Evolutionary conservation across 768 basidiomycete genomes (phyloP).

Genomic region (Leccinum olivaceopallidum): DNA sequence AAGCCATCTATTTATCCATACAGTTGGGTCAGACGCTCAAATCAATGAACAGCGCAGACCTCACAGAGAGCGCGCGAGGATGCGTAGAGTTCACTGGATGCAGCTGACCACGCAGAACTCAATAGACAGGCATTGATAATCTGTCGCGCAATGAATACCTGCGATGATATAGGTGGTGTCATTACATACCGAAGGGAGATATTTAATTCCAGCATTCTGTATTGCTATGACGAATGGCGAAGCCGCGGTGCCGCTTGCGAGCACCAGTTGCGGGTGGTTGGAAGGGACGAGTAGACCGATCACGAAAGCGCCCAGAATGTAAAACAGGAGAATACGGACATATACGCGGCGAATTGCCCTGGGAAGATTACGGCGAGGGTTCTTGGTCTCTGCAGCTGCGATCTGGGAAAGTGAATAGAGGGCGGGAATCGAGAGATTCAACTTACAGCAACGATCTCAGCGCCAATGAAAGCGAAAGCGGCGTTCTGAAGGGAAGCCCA

Average conservation of each 20-base stretch:
- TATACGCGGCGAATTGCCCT: not conserved
- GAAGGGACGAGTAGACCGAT: not conserved
- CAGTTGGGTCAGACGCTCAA: constrained; percentile 1
- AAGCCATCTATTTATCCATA: constrained; percentile 63
- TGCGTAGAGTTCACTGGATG: constrained; percentile 26
- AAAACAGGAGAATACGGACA: not conserved
- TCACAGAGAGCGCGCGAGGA: constrained; percentile 82
- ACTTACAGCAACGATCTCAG: not conserved
- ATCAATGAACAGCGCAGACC: constrained; percentile 26
- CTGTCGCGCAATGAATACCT: not conserved
- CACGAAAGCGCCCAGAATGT: not conserved
- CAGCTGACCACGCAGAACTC: not conserved
- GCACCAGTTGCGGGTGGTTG: not conserved
- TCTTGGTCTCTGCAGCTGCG: not conserved
- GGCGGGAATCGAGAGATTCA: not conserved
- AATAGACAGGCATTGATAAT: not conserved
- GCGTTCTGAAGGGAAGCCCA: not conserved
- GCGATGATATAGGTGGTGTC: not conserved
- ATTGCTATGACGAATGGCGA: not conserved
- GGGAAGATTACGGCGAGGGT: not conserved
- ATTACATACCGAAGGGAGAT: not conserved
- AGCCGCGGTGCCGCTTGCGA: not conserved
- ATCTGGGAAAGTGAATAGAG: not conserved
- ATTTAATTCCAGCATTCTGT: not conserved
- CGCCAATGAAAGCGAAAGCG: not conserved